phyloP scores from a whole-genome alignment of 148 eudicot species.

The Rheum nobile region DNA sequence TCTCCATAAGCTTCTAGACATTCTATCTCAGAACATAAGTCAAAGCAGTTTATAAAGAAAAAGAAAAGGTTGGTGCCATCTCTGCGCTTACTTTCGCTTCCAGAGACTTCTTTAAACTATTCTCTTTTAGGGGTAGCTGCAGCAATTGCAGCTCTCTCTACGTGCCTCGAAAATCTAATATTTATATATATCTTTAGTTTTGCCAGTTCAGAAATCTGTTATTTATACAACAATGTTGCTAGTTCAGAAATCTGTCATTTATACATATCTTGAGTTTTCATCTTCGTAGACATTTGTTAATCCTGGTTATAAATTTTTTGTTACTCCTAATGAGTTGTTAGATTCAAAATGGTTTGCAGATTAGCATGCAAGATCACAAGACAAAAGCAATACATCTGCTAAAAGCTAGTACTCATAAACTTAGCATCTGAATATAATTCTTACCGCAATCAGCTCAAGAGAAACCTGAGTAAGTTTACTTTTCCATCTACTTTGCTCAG shows the following conservation, averaged over 20 bases:
- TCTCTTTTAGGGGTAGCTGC: conserved; percentile 98
- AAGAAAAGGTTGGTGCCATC: too few relatives aligned
- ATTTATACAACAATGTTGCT: conserved; percentile 31
- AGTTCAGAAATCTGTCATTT: not conserved
- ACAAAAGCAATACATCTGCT: not conserved
- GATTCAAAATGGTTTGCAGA: not conserved
- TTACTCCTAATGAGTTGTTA: not conserved
- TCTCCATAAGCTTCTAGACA: too few relatives aligned
- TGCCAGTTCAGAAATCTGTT: too few relatives aligned
- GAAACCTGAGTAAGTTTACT: conserved; percentile 88
- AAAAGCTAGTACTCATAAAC: not conserved
- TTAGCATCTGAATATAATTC: conserved; percentile 1
- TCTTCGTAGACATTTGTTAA: not conserved
- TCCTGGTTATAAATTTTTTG: not conserved
- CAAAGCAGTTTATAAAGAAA: too few relatives aligned
- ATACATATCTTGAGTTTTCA: not conserved
- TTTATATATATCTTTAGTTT: too few relatives aligned
- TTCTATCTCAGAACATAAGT: too few relatives aligned
- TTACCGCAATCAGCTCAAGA: conserved; percentile 85
- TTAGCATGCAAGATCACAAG: not conserved
- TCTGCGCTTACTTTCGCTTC: too few relatives aligned
- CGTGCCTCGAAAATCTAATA: too few relatives aligned
- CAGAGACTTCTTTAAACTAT: too few relatives aligned
- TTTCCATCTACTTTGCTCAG: conserved; percentile 85
- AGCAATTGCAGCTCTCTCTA: conserved; percentile 97